Evolutionary conservation across 2,329 filamentous ascomycete genomes (phyloP), one percentile per base, ranked within the genome.

Genomic region (Aureobasidium melanogenum): DNA sequence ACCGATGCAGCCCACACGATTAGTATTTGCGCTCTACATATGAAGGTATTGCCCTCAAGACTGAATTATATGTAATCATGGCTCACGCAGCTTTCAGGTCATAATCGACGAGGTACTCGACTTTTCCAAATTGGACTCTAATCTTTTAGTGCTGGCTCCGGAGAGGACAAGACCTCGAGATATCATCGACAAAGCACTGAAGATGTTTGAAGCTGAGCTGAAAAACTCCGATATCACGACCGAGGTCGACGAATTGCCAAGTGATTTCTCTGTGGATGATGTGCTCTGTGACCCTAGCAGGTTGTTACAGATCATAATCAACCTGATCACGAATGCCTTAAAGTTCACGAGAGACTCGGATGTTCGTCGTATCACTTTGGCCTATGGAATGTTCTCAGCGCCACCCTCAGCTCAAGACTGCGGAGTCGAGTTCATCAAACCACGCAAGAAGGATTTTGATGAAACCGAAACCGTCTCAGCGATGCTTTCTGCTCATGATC

Each of bases 61-160:
- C 44, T 3, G 14, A 30, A 1, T 28, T 3, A 8, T n/a, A n/a
- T 8, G 36, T 43, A 0, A 41, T 26, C 2, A 3, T 32, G 7
- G 19, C 58, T 34, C 50, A 64, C 19, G 15, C 24, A 26, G 36
- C 14, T 10, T 17, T 15, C 17, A 39, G 34, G 22, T 24, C n/a
- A 79, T 80, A 38, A 76, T 79, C 10, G 76, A 79, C 63, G 77
- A 80, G 60, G 71, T 79, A 7, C 68, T 79, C 1, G 77, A 75
- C 0, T 66, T 78, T 12, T 76, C 73, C 41, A 78, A 78, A 56
- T 71, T 79, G 17, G 76, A 78, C 41, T 76, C 76, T 0, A 74
- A 72, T 63, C 69, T 79, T 3, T 66, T 79, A 0, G 67, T 67
- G 0, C 62, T 70, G 22, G 64, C 65, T 10, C 67, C 67, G 0